Evolutionary conservation across 139 green algal genomes (phyloP).

Genomic region (Coelastrella sp.): DNA sequence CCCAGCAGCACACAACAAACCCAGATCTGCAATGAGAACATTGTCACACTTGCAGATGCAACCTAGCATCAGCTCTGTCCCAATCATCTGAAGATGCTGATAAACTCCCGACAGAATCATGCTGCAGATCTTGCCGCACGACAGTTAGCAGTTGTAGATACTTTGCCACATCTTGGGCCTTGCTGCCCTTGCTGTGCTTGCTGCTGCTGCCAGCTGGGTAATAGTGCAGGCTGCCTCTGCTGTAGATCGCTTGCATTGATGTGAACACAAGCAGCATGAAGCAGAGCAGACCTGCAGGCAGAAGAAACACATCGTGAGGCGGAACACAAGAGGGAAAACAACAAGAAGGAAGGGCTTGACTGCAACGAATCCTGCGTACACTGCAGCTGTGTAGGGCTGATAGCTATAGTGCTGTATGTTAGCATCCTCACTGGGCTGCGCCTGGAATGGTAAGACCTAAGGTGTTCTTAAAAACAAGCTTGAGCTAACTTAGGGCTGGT

Average conservation of each 20-base stretch:
- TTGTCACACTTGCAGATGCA: neutral
- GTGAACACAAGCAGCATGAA: neutral
- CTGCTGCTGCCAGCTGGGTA: neutral
- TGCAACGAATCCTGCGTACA: too few relatives aligned
- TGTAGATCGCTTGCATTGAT: neutral
- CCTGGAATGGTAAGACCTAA: too few relatives aligned
- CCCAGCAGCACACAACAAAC: neutral
- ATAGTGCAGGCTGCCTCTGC: neutral
- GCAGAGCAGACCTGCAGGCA: neutral
- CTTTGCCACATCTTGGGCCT: neutral
- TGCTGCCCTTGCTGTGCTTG: neutral
- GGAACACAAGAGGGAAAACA: too few relatives aligned
- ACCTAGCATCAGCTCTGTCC: neutral
- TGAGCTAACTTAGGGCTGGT: too few relatives aligned
- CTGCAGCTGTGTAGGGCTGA: too few relatives aligned
- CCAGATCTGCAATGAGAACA: too few relatives aligned
- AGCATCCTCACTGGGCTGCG: too few relatives aligned
- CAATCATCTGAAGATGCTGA: neutral
- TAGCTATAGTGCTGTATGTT: too few relatives aligned
- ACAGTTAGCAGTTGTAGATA: neutral
- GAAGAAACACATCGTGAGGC: neutral
- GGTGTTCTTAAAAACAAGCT: too few relatives aligned
- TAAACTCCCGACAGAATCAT: neutral
- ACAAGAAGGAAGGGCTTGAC: too few relatives aligned
- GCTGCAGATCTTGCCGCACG: neutral